Percentiles rank a stretch among this genome's conserved stretches.
Conservation (phyloP, 1,139 yeast species). For the Blastobotrys raffinosifermentans region DNA sequence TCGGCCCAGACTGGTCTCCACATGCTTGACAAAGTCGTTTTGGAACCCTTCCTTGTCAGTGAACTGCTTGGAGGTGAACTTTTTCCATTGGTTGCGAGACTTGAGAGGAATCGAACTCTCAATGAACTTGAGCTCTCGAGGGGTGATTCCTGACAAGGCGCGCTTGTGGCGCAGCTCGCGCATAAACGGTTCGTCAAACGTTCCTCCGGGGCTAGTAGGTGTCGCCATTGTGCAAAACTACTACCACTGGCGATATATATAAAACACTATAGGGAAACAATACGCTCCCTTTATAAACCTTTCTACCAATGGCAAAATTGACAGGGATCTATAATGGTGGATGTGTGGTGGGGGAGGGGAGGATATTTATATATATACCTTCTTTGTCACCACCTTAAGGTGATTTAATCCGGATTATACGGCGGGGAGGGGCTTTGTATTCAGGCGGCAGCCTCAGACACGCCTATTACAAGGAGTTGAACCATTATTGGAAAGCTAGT, state of each 20-base stretch:
- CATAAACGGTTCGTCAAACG: conserved; percentile 16
- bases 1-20: conserved; percentile 84
- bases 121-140: conserved; percentile 77
- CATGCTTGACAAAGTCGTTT: conserved; percentile 69
- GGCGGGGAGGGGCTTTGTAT: conserved; percentile 1
- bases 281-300: too few species aligned
- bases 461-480: not conserved
- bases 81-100: conserved; percentile 72
- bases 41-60: conserved; percentile 57
- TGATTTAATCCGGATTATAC: too few species aligned
- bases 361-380: too few species aligned
- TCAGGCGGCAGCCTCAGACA: not conserved
- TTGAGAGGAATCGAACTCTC: conserved; percentile 77
- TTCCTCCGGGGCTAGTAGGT: not conserved
- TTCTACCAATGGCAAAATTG: too few species aligned
- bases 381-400: too few species aligned
- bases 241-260: too few species aligned
- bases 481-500: not conserved
- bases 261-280: too few species aligned
- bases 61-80: conserved; percentile 51
- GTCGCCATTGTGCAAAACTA: too few species aligned
- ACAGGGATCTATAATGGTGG: too few species aligned
- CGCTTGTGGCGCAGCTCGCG: conserved; percentile 38
- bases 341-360: too few species aligned
- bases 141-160: conserved; percentile 85